Percentiles rank a stretch among this genome's conserved stretches.
Conservation (phyloP, 169 alveolate genomes). For the Plasmodium gonderi region DNA sequence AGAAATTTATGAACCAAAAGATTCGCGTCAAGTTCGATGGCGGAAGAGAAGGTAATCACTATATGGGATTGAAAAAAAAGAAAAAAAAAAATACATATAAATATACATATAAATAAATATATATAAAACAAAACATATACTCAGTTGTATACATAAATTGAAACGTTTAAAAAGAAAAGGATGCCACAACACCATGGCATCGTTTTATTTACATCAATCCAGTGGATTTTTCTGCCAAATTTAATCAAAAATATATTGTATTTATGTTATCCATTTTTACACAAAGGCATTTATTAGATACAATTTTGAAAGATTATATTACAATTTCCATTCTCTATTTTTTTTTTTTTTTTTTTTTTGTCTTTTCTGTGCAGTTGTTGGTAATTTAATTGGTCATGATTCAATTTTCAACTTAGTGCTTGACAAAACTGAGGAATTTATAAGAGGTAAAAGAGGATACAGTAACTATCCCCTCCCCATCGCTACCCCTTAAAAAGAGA, state of each 20-base stretch:
- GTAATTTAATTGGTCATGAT: conserved; percentile 91
- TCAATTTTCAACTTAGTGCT: conserved; percentile 90
- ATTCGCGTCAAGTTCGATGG: conserved; percentile 90
- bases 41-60: conserved; percentile 88
- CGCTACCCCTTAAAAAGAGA: too few species aligned
- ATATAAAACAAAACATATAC: too few species aligned
- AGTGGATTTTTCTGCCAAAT: too few species aligned
- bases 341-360: neutral
- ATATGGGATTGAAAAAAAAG: neutral
- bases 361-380: conserved; percentile 81
- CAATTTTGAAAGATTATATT: neutral
- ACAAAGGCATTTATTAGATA: neutral
- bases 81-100: neutral
- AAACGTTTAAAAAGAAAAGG: too few species aligned
- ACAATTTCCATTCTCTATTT: neutral
- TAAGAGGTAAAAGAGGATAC: conserved; percentile 82
- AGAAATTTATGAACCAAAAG: conserved; percentile 85
- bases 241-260: too few species aligned
- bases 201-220: too few species aligned
- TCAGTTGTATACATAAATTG: neutral
- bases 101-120: neutral
- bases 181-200: too few species aligned
- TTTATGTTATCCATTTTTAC: neutral
- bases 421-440: conserved; percentile 90
- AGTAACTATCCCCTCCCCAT: neutral